phyloP scores from a whole-genome alignment of 371 early-diverging fungal species.

The Chytridium lagenaria region DNA sequence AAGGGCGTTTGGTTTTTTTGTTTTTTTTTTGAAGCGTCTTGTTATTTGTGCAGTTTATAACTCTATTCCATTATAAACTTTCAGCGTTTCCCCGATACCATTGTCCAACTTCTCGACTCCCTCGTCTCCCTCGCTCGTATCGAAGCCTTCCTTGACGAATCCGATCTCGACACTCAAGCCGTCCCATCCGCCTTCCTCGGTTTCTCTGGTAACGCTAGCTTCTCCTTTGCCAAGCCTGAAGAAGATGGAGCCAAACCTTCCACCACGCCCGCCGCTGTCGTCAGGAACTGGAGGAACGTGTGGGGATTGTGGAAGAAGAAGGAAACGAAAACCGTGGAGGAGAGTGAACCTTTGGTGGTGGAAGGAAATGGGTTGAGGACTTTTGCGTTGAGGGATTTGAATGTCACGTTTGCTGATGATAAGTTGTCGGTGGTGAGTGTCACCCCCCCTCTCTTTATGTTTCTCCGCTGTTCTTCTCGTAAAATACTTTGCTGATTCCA shows the following conservation, averaged over 20 bases:
- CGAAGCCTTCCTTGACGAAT: conserved; percentile 26
- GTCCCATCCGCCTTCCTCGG: background rate
- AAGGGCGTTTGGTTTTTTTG: too few species aligned
- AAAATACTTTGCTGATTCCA: background rate
- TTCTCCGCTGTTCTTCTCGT: conserved; percentile 31
- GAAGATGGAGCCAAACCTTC: background rate
- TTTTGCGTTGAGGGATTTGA: conserved; percentile 39
- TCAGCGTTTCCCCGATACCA: conserved; percentile 27
- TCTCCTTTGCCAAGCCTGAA: background rate
- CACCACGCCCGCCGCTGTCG: conserved; percentile 38
- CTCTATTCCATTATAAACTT: too few species aligned
- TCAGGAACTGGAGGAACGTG: conserved; percentile 20
- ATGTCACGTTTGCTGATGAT: conserved; percentile 60
- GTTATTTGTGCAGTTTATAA: too few species aligned
- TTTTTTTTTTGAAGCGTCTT: background rate
- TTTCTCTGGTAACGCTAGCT: background rate
- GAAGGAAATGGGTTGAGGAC: conserved; percentile 23
- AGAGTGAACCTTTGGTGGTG: background rate
- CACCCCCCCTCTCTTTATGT: conserved; percentile 37
- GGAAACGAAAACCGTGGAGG: background rate
- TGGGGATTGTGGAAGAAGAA: background rate
- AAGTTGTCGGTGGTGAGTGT: conserved; percentile 71
- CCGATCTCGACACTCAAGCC: conserved; percentile 12
- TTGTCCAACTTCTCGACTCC: conserved; percentile 29
- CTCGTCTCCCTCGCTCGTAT: conserved; percentile 37